Conservation (phyloP, 208 protist genomes). For the Porcisia deanei region DNA sequence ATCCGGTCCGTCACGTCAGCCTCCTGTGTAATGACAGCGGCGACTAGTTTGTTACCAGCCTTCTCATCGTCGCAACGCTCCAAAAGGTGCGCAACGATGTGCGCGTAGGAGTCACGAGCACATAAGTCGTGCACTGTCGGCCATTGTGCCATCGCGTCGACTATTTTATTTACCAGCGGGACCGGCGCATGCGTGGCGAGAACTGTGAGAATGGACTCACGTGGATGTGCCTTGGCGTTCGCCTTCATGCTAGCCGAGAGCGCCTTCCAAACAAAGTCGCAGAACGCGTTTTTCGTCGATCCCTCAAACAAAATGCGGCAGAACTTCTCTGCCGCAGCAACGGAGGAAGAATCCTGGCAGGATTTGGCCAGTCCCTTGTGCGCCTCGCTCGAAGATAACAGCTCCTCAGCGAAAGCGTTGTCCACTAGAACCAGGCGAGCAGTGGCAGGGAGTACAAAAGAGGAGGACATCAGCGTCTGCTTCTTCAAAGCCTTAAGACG, state of each 20-base stretch:
- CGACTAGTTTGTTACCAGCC: constrained; percentile 37
- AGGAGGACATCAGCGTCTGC: constrained; percentile 30
- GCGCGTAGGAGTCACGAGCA: constrained; percentile 47
- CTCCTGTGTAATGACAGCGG: constrained; percentile 38
- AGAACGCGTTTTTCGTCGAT: constrained; percentile 8
- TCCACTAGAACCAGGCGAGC: constrained; percentile 58
- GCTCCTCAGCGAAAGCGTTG: constrained; percentile 28
- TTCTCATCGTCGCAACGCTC: constrained; percentile 37
- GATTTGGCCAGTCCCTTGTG: constrained; percentile 35
- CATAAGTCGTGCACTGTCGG: constrained; percentile 44
- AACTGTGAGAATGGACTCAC: constrained; percentile 40
- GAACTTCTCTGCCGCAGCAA: constrained; percentile 17
- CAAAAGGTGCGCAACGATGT: constrained; percentile 48
- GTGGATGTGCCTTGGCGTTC: constrained; percentile 29
- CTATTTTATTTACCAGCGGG: constrained; percentile 38
- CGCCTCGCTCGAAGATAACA: constrained; percentile 25
- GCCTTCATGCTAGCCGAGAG: constrained; percentile 23
- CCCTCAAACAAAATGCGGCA: constrained; percentile 27
- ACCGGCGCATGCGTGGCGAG: constrained; percentile 40
- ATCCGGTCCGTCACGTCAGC: constrained; percentile 54
- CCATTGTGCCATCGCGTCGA: constrained; percentile 43
- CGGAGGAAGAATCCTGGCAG: constrained; percentile 12
- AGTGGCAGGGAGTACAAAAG: constrained; percentile 60
- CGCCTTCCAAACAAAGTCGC: constrained; percentile 47
- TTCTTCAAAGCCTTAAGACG: constrained; percentile 30